Base-by-base conservation (phyloP, 805 yeast genomes). In the Yarrowia alimentaria region DNA sequence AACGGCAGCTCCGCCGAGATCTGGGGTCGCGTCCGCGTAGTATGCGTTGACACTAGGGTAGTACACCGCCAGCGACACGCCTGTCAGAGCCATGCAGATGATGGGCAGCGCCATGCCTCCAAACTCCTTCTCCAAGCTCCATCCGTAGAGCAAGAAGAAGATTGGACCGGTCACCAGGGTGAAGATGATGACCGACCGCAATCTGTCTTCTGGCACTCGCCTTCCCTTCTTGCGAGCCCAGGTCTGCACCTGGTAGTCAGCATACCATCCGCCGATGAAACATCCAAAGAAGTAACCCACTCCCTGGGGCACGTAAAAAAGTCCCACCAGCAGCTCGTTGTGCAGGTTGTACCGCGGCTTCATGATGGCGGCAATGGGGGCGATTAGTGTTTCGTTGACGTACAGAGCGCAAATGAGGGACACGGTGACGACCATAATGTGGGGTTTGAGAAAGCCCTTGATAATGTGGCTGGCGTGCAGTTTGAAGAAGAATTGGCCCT, bases 281-380 rank as follows among this genome's bases (percentile, higher is more conserved):
- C 79, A 71, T 0, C 83, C 83, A 0, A 59, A 24, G 1, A 77
- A 33, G 55, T 75, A 77, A 0, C 84, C 84, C 11, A 62, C 6
- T 0, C 82, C 83, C 0, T 83, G 81, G 4, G 82, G 74, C 4
- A 79, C 59, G 55, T 78, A 79, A 56, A 79, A 78, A n/a, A 79
- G 60, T 0, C 79, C 73, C 35, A 79, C 75, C 52, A 68, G 68
- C 1, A 79, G 58, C 0, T 83, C 82, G 14, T 69, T 58, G 0
- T 66, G 65, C 18, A 79, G 62, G 35, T 73, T 57, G 63, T 77
- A 79, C 49, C 82, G 59, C 4, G 83, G 83, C 56, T 77, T 77
- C 52, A 79, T 70, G 11, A 78, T 78, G 32, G 72, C 68, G 54
- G 81, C 61, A 34, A 79, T 78, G 1, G 83, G 83, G 0, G 82